Evolutionary conservation across 257 asterid species (phyloP).

Genomic region (Linderniella brevidens): DNA sequence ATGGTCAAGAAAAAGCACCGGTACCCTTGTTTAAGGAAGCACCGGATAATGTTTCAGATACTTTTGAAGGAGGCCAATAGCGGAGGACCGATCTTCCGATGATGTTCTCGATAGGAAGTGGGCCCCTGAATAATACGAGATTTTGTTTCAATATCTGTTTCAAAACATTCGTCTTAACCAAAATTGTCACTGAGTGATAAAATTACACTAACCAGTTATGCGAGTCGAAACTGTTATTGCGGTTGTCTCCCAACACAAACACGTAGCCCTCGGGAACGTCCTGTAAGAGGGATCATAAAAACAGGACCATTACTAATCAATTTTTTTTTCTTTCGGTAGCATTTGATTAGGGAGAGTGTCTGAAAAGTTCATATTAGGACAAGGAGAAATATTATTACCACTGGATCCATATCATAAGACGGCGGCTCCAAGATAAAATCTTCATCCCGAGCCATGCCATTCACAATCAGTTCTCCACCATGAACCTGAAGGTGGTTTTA

Average conservation of each 20-base stretch:
- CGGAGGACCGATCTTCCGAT: conserved; percentile 60
- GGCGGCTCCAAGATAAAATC: conserved; percentile 83
- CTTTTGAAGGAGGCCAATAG: conserved; percentile 75
- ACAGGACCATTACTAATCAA: background rate
- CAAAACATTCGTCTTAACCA: background rate
- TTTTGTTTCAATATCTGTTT: background rate
- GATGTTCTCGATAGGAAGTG: conserved; percentile 46
- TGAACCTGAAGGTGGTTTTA: conserved; percentile 32
- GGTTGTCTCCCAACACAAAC: conserved; percentile 93
- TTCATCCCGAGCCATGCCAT: conserved; percentile 62
- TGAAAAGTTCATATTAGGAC: background rate
- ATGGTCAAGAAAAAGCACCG: conserved; percentile 25
- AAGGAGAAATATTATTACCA: conserved; percentile 25
- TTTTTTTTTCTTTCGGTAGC: conserved; percentile 2
- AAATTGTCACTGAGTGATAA: background rate
- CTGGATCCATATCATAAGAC: conserved; percentile 68
- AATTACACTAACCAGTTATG: conserved; percentile 55
- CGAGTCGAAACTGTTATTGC: conserved; percentile 86
- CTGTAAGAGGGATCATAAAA: conserved; percentile 25
- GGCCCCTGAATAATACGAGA: conserved; percentile 42
- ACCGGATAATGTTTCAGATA: conserved; percentile 26
- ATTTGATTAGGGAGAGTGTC: background rate
- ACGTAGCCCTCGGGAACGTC: conserved; percentile 82
- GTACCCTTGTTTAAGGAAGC: conserved; percentile 16
- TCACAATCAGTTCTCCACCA: conserved; percentile 61